Conservation (phyloP, 129 eudicot species). For the Lactuca saligna region DNA sequence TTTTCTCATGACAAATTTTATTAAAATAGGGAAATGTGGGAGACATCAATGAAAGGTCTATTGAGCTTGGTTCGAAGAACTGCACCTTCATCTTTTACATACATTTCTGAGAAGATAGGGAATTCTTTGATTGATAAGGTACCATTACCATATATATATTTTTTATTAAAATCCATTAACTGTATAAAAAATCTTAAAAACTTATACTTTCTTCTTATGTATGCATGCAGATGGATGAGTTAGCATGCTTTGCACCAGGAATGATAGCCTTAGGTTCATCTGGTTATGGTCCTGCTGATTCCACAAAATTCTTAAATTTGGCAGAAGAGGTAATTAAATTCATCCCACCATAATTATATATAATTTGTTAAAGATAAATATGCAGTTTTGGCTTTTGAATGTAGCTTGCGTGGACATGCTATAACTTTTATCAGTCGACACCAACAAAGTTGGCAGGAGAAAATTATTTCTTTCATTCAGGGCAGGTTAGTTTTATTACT, state of each 20-base stretch:
- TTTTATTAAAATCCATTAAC: background rate
- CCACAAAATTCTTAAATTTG: conserved; percentile 61
- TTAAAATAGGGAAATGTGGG: conserved; percentile 94
- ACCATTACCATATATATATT: background rate
- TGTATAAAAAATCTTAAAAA: conserved; percentile 4
- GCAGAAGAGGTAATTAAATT: conserved; percentile 80
- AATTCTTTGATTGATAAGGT: conserved; percentile 81
- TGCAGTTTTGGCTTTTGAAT: conserved; percentile 12
- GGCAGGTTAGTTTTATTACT: conserved; percentile 58
- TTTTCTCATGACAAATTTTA: background rate
- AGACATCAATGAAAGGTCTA: conserved; percentile 95
- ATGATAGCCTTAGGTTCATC: conserved; percentile 94
- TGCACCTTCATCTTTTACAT: conserved; percentile 83
- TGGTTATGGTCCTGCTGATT: conserved; percentile 79
- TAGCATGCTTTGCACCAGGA: conserved; percentile 99
- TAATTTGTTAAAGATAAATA: background rate
- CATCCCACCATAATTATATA: background rate
- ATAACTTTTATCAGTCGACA: conserved; percentile 92
- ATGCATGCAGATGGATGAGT: conserved; percentile 95
- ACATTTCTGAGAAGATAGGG: conserved; percentile 83
- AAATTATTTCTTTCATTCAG: conserved; percentile 85
- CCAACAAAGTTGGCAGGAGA: conserved; percentile 99
- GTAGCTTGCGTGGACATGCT: conserved; percentile 99
- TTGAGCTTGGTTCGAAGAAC: conserved; percentile 85
- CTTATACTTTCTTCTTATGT: background rate